Conservation (phyloP, 805 yeast species). For the Zygosaccharomyces bisporus region DNA sequence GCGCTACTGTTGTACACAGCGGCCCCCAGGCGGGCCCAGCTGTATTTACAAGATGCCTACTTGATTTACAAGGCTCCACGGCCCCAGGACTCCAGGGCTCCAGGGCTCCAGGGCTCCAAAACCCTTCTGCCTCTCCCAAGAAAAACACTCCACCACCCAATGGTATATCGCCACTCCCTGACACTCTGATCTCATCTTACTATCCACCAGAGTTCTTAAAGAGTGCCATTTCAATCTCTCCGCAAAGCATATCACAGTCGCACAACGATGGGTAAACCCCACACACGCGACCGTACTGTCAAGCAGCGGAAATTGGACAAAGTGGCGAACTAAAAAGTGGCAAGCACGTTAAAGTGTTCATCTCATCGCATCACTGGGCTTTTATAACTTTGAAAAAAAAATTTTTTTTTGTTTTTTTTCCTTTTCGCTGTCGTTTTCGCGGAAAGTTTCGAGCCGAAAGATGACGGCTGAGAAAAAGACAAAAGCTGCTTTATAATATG, state of each 20-base stretch:
- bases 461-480: not conserved
- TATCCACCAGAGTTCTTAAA: slow-evolving; percentile 38
- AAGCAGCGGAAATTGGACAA: slow-evolving; percentile 70
- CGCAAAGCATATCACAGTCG: slow-evolving; percentile 36
- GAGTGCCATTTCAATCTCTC: slow-evolving; percentile 30
- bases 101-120: too few species aligned
- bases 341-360: not conserved
- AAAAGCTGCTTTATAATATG: not conserved
- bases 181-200: slow-evolving; percentile 35
- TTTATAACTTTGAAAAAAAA: slow-evolving; percentile 1
- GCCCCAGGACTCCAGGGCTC: too few species aligned
- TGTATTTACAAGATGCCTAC: too few species aligned
- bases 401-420: slow-evolving; percentile 1
- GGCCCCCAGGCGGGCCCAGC: too few species aligned
- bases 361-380: not conserved
- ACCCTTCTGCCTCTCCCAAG: not conserved
- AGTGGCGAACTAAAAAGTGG: slow-evolving; percentile 35
- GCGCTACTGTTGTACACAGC: too few species aligned
- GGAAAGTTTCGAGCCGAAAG: slow-evolving; percentile 2
- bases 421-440: slow-evolving; percentile 1
- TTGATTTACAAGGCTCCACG: too few species aligned
- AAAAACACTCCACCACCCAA: not conserved
- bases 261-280: slow-evolving; percentile 19
- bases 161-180: slow-evolving; percentile 34
- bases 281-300: slow-evolving; percentile 52